phyloP scores from a whole-genome alignment of 2,329 filamentous ascomycete genomes.

The Aspergillus nomiae region DNA sequence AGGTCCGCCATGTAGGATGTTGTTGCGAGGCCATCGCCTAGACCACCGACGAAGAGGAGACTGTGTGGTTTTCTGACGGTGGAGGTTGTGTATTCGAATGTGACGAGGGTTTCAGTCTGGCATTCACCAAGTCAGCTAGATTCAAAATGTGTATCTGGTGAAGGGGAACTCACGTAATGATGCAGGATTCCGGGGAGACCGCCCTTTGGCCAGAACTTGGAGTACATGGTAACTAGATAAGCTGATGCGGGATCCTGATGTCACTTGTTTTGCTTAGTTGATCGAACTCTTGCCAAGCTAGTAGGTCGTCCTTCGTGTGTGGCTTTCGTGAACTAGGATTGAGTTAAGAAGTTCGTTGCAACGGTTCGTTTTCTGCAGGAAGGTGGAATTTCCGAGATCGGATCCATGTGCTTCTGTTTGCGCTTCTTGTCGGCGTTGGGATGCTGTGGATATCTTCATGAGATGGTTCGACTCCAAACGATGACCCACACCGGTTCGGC shows the following conservation, averaged over 20 bases:
- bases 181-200: conserved; percentile 40
- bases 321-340: not conserved
- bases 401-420: not conserved
- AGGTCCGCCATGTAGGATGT: conserved; percentile 57
- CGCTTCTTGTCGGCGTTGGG: not conserved
- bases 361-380: not conserved
- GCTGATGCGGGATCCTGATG: not conserved
- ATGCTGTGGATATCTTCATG: not conserved
- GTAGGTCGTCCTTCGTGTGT: not conserved
- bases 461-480: not conserved
- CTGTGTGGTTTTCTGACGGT: conserved; percentile 45
- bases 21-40: conserved; percentile 59
- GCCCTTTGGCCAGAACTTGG: conserved; percentile 40
- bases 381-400: not conserved
- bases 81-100: conserved; percentile 42
- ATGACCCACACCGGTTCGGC: not conserved
- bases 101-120: conserved; percentile 38
- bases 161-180: conserved; percentile 35
- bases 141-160: not conserved
- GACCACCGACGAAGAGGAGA: conserved; percentile 60
- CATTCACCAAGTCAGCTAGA: conserved; percentile 8
- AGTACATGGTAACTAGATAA: conserved; percentile 29
- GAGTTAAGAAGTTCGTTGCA: not conserved
- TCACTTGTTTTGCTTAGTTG: not conserved
- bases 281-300: not conserved